Percentiles rank a stretch among this genome's conserved stretches.
Evolutionary conservation across 2,329 filamentous ascomycete species (phyloP).

Genomic region (Pestalotiopsis sp.): DNA sequence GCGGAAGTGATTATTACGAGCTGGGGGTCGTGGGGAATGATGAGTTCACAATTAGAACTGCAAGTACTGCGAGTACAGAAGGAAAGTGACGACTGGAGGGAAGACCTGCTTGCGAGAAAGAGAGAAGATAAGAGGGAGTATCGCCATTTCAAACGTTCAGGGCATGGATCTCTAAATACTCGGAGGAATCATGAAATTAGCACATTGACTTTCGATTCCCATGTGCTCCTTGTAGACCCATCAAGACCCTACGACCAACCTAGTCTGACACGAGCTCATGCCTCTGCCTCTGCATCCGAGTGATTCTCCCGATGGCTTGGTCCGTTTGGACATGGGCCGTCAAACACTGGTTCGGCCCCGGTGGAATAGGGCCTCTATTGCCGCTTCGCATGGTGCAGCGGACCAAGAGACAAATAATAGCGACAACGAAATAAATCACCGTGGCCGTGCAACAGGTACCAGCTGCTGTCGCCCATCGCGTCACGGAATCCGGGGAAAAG

Average conservation of each 20-base stretch:
- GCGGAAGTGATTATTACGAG: not conserved
- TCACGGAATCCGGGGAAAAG: too few relatives aligned
- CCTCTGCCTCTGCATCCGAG: not conserved
- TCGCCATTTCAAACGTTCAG: not conserved
- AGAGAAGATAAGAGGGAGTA: not conserved
- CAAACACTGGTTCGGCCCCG: conserved; percentile 2
- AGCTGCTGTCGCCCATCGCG: too few relatives aligned
- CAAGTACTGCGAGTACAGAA: not conserved
- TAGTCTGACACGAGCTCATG: too few relatives aligned
- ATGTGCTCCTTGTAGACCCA: not conserved
- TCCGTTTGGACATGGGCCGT: not conserved
- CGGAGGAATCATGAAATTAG: too few relatives aligned
- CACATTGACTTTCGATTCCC: too few relatives aligned
- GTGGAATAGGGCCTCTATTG: not conserved
- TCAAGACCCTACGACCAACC: not conserved
- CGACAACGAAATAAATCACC: too few relatives aligned
- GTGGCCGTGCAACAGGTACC: too few relatives aligned
- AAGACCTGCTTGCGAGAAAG: not conserved
- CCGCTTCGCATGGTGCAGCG: not conserved
- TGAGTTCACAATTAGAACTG: not conserved
- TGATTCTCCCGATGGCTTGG: not conserved
- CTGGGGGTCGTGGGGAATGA: not conserved
- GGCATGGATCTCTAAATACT: too few relatives aligned
- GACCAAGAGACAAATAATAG: too few relatives aligned
- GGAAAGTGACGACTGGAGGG: not conserved